phyloP scores from a whole-genome alignment of 768 basidiomycete species.

The Amanita thiersii region DNA sequence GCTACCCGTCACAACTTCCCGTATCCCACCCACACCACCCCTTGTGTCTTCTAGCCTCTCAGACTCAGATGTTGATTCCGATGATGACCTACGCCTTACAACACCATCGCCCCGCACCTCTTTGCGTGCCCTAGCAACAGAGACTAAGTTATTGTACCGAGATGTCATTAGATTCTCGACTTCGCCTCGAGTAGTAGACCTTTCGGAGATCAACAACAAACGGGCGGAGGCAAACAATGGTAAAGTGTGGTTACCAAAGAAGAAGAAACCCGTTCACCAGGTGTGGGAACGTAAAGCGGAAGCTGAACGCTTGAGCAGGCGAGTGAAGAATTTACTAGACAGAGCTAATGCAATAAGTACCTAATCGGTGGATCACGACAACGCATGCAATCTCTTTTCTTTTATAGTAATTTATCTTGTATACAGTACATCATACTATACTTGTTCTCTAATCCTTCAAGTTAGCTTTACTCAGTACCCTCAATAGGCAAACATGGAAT shows the following conservation, averaged over 20 bases:
- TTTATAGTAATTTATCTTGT: no score
- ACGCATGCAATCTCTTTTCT: no score
- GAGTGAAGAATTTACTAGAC: slow-evolving; percentile 65
- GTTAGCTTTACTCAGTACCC: no score
- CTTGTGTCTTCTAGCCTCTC: slow-evolving; percentile 57
- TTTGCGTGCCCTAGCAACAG: slow-evolving; percentile 63
- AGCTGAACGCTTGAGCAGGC: slow-evolving; percentile 60
- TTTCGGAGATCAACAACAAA: slow-evolving; percentile 52
- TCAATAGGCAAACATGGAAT: background rate
- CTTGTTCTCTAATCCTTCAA: no score
- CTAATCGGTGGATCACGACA: no score
- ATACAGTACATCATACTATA: no score
- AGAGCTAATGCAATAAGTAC: slow-evolving; percentile 41
- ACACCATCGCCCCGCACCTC: slow-evolving; percentile 36
- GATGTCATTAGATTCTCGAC: slow-evolving; percentile 85
- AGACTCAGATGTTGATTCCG: slow-evolving; percentile 55
- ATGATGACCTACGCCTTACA: slow-evolving; percentile 11
- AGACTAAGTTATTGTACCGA: slow-evolving; percentile 82
- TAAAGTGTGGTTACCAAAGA: slow-evolving; percentile 72
- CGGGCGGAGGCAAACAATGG: slow-evolving; percentile 40
- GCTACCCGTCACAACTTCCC: slow-evolving; percentile 40
- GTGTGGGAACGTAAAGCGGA: slow-evolving; percentile 70
- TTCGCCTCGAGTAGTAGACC: slow-evolving; percentile 77
- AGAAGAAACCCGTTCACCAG: slow-evolving; percentile 76
- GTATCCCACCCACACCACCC: slow-evolving; percentile 51